phyloP scores from a whole-genome alignment of 371 early-diverging fungal species.

The Mucor velutinosus region DNA sequence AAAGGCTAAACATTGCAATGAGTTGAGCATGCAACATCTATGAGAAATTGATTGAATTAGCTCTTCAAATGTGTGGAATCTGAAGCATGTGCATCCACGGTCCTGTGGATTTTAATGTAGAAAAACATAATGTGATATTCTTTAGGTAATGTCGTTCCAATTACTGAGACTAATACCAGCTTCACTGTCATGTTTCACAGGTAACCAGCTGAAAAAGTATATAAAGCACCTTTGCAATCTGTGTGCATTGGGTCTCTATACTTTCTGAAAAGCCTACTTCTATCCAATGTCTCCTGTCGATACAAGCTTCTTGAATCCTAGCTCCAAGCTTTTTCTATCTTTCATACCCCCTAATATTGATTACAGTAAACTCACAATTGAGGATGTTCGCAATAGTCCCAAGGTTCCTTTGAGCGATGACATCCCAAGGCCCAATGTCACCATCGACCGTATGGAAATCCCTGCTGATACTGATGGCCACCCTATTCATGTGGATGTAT shows the following conservation, averaged over 20 bases:
- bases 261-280: neutral
- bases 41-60: no score
- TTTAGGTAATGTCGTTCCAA: no score
- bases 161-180: no score
- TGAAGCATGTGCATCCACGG: no score
- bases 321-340: neutral
- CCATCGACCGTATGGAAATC: neutral
- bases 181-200: neutral
- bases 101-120: no score
- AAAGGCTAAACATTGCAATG: neutral
- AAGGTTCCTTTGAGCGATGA: neutral
- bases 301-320: neutral
- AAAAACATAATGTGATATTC: no score
- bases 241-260: neutral
- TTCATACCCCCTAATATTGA: neutral
- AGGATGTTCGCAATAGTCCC: neutral
- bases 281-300: neutral
- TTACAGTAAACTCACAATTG: neutral
- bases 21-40: no score
- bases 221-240: neutral
- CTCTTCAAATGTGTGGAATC: no score
- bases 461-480: constrained; percentile 2
- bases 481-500: neutral
- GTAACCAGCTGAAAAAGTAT: neutral
- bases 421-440: constrained; percentile 1